Conservation (phyloP, 805 yeast species). For the Jamesozyma lodderae region DNA sequence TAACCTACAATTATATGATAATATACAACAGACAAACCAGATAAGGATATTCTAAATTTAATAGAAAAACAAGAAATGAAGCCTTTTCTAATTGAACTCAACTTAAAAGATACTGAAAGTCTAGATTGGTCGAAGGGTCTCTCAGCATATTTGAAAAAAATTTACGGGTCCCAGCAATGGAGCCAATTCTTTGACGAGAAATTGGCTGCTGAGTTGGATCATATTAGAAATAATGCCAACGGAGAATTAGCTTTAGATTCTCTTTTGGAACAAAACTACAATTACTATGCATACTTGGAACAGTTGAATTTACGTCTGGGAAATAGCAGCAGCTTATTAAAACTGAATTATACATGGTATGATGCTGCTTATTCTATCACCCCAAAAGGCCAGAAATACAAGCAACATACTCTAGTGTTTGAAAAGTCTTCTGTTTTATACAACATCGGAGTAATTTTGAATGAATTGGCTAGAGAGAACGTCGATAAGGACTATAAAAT, state of each 20-base stretch:
- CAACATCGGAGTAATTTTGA: conserved; percentile 61
- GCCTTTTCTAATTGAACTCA: conserved; percentile 17
- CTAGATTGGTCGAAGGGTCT: conserved; percentile 26
- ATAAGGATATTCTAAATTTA: too few relatives aligned
- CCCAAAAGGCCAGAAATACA: conserved; percentile 30
- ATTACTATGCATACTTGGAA: conserved; percentile 76
- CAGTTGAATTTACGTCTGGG: conserved; percentile 72
- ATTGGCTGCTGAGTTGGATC: conserved; percentile 21
- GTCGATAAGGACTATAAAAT: conserved; percentile 42
- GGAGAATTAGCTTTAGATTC: conserved; percentile 27
- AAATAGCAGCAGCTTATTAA: conserved; percentile 43
- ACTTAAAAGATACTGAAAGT: conserved; percentile 26
- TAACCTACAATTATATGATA: too few relatives aligned
- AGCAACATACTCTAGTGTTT: conserved; percentile 77
- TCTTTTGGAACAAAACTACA: conserved; percentile 34
- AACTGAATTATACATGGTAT: conserved; percentile 64
- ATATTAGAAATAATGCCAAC: conserved; percentile 25
- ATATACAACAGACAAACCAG: too few relatives aligned
- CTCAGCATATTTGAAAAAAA: conserved; percentile 22
- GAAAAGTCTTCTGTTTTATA: conserved; percentile 82
- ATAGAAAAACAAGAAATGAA: too few relatives aligned
- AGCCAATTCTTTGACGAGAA: conserved; percentile 24
- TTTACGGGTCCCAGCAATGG: conserved; percentile 28
- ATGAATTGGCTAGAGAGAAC: conserved; percentile 39
- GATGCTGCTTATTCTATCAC: conserved; percentile 53